Evolutionary conservation across 176 grass and related monocot genomes (phyloP).

Genomic region (Carex kokanica): DNA sequence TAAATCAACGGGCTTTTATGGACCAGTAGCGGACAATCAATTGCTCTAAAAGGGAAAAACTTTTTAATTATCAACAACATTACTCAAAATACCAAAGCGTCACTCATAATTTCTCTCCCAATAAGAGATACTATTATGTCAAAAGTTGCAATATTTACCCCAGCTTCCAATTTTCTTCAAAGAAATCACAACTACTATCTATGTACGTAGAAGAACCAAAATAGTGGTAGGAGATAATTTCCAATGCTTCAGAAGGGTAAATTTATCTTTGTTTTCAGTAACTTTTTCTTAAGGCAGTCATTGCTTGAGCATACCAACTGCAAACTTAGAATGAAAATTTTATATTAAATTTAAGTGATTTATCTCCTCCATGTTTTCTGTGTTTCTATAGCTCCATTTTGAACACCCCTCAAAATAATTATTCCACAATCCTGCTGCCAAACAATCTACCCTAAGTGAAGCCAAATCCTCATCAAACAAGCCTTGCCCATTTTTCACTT

Average conservation of each 20-base stretch:
- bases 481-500: constrained; percentile 25
- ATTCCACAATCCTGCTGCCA: constrained; percentile 32
- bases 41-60: not conserved
- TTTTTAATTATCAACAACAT: not conserved
- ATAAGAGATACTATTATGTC: not conserved
- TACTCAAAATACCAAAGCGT: not conserved
- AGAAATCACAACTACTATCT: not conserved
- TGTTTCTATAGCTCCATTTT: constrained; percentile 21
- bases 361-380: constrained; percentile 22
- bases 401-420: constrained; percentile 27
- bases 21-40: not conserved
- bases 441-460: constrained; percentile 22
- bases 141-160: not conserved
- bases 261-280: not conserved
- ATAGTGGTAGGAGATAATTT: not conserved
- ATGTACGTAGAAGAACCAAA: too few relatives aligned
- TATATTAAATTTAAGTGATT: not conserved
- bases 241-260: not conserved
- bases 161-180: not conserved
- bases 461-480: constrained; percentile 24
- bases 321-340: not conserved
- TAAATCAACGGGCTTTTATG: not conserved
- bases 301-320: not conserved
- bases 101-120: not conserved
- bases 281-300: not conserved